phyloP scores from a whole-genome alignment of 306 rosid genomes.

The Leucaena leucocephala region DNA sequence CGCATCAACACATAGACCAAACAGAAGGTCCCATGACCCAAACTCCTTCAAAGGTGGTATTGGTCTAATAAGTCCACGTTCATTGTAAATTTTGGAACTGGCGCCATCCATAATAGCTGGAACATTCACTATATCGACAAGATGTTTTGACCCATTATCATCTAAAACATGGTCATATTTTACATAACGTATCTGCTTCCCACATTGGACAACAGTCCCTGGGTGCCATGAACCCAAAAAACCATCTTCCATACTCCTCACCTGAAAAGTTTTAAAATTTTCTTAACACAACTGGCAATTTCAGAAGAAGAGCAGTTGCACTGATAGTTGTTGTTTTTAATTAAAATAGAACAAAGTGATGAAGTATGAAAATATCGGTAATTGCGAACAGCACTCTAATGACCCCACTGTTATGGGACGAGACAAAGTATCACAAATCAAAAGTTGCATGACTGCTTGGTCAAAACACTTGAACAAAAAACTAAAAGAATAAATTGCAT shows the following conservation, averaged over 20 bases:
- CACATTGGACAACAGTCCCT: slow-evolving; percentile 52
- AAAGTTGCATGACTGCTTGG: slow-evolving; percentile 25
- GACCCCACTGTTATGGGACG: background rate
- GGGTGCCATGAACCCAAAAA: slow-evolving; percentile 90
- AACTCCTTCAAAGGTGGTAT: slow-evolving; percentile 48
- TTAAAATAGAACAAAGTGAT: background rate
- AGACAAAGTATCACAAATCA: slow-evolving; percentile 17
- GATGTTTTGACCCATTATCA: slow-evolving; percentile 40
- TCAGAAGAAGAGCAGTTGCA: slow-evolving; percentile 18
- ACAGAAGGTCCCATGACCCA: slow-evolving; percentile 41
- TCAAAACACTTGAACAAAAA: background rate
- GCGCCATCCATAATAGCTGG: slow-evolving; percentile 54
- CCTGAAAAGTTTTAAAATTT: slow-evolving; percentile 52
- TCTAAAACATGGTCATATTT: slow-evolving; percentile 56
- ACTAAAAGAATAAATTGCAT: slow-evolving; percentile 30
- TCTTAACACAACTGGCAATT: background rate
- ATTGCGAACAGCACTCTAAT: slow-evolving; percentile 13
- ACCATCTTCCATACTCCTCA: slow-evolving; percentile 75
- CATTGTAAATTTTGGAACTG: slow-evolving; percentile 4
- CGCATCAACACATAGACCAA: slow-evolving; percentile 84
- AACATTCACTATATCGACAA: slow-evolving; percentile 53
- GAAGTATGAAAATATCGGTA: background rate
- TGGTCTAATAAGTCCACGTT: slow-evolving; percentile 70
- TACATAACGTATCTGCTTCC: slow-evolving; percentile 52
- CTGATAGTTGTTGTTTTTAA: background rate